phyloP scores from a whole-genome alignment of 2,329 filamentous ascomycete genomes.

The Xylaria sp. region DNA sequence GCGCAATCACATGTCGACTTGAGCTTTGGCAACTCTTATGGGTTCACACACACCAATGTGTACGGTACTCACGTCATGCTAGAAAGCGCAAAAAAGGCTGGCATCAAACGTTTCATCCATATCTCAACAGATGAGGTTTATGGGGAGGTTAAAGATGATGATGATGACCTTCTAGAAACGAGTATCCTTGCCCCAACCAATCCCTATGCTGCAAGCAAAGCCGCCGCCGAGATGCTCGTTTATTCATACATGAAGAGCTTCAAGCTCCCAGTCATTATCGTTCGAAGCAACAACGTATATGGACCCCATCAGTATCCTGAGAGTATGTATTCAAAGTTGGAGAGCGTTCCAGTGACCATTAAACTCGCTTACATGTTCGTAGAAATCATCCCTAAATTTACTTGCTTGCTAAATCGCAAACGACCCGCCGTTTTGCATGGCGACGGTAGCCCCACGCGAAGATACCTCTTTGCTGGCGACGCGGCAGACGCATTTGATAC shows the following conservation, averaged over 20 bases:
- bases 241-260: slow-evolving; percentile 87
- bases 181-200: slow-evolving; percentile 83
- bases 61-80: slow-evolving; percentile 85
- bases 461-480: slow-evolving; percentile 82
- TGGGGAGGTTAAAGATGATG: slow-evolving; percentile 78
- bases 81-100: slow-evolving; percentile 78
- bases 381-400: slow-evolving; percentile 89
- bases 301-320: slow-evolving; percentile 86
- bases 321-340: slow-evolving; percentile 63
- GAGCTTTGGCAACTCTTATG: slow-evolving; percentile 84
- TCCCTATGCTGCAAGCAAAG: slow-evolving; percentile 83
- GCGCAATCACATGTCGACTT: slow-evolving; percentile 87
- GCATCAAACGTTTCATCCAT: slow-evolving; percentile 79
- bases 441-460: slow-evolving; percentile 76
- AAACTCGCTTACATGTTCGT: slow-evolving; percentile 32
- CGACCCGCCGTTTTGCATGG: slow-evolving; percentile 79
- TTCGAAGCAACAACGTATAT: slow-evolving; percentile 86
- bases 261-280: slow-evolving; percentile 81
- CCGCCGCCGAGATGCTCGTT: slow-evolving; percentile 86
- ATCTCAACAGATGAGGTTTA: slow-evolving; percentile 89
- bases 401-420: slow-evolving; percentile 73
- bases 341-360: neutral
- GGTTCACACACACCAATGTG: slow-evolving; percentile 84
- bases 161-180: slow-evolving; percentile 76
- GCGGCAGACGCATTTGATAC: slow-evolving; percentile 86